Evolutionary conservation across 768 basidiomycete species (phyloP).

Genomic region (Clitopilus passeckerianus): DNA sequence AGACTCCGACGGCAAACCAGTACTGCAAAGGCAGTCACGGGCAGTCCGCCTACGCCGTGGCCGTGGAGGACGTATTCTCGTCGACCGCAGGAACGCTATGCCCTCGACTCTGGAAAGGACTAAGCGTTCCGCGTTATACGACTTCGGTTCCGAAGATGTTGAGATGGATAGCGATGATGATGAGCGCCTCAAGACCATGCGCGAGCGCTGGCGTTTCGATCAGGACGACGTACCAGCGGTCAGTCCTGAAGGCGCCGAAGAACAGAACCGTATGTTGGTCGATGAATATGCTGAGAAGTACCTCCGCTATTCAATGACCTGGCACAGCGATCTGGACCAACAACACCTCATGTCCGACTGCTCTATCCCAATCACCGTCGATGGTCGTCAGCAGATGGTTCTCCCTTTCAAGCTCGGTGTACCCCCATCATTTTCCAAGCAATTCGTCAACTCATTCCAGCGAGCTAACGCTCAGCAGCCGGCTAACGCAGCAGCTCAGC

Average conservation of each 20-base stretch:
- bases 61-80: slow-evolving; percentile 71
- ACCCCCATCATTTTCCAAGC: slow-evolving; percentile 10
- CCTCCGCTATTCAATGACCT: slow-evolving; percentile 48
- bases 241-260: slow-evolving; percentile 58
- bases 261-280: slow-evolving; percentile 62
- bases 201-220: slow-evolving; percentile 69
- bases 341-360: slow-evolving; percentile 47
- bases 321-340: slow-evolving; percentile 54
- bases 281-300: slow-evolving; percentile 66
- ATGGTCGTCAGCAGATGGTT: slow-evolving; percentile 47
- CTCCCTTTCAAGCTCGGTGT: slow-evolving; percentile 47
- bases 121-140: slow-evolving; percentile 22
- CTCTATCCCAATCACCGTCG: slow-evolving; percentile 36
- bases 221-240: slow-evolving; percentile 53
- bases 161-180: slow-evolving; percentile 29
- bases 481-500: slow-evolving; percentile 4
- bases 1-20: slow-evolving; percentile 20
- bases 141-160: slow-evolving; percentile 16
- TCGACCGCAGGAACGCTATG: slow-evolving; percentile 60
- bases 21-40: slow-evolving; percentile 21
- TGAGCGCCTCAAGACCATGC: slow-evolving; percentile 28
- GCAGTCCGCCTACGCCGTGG: slow-evolving; percentile 73
- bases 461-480: slow-evolving; percentile 24
- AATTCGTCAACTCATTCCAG: slow-evolving; percentile 14
- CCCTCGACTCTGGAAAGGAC: slow-evolving; percentile 18